These are phyloP conservation scores for Croton laevigatus DNA, from an alignment of 441 rosid genomes.

Conservation along the genomic window DNA sequence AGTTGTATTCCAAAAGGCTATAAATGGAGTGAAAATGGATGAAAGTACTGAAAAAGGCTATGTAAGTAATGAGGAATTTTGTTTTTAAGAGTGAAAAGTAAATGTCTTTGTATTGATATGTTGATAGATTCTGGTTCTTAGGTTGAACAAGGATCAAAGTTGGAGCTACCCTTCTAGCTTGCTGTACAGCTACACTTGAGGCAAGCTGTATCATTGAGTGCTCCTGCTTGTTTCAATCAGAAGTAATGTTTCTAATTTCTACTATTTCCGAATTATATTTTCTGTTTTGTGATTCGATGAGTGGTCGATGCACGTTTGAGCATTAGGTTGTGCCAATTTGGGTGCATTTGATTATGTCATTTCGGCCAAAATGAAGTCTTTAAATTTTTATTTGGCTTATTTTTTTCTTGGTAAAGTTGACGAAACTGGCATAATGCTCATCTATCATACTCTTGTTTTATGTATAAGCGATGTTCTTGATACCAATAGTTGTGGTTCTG, in stretches of 20 bases:
- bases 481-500: too few relatives aligned
- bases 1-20: slow-evolving; percentile 62
- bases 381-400: too few relatives aligned
- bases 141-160: slow-evolving; percentile 80
- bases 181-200: slow-evolving; percentile 65
- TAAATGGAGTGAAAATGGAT: slow-evolving; percentile 76
- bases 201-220: slow-evolving; percentile 58
- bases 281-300: background rate
- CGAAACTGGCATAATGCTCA: background rate
- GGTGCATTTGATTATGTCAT: too few relatives aligned
- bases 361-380: too few relatives aligned
- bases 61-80: slow-evolving; percentile 33
- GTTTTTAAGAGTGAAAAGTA: background rate
- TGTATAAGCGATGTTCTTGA: too few relatives aligned
- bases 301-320: slow-evolving; percentile 3
- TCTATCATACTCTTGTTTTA: too few relatives aligned
- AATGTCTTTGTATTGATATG: background rate
- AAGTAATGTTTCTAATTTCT: slow-evolving; percentile 53
- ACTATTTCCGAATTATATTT: background rate
- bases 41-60: slow-evolving; percentile 66
- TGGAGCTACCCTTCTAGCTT: slow-evolving; percentile 92
- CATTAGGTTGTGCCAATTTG: background rate
- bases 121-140: slow-evolving; percentile 20
- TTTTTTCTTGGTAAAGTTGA: too few relatives aligned
- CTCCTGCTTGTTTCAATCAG: slow-evolving; percentile 74